phyloP scores from a whole-genome alignment of 331 rosid species.

The Rhamnella rubrinervis region DNA sequence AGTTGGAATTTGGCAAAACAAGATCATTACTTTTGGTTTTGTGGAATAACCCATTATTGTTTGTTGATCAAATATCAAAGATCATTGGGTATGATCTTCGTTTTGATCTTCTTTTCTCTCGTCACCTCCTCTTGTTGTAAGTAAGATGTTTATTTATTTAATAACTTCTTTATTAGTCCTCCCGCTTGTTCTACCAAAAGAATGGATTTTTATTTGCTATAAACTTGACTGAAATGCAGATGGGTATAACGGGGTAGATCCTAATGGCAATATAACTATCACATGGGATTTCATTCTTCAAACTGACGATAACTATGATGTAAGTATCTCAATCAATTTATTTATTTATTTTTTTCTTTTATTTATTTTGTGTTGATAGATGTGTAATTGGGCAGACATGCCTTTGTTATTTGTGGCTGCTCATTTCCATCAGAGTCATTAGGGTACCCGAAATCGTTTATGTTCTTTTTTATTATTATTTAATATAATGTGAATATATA shows the following conservation, averaged over 20 bases:
- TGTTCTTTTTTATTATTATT: too few species aligned
- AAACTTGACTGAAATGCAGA: slow-evolving; percentile 41
- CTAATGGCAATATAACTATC: slow-evolving; percentile 54
- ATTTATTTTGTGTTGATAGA: neutral
- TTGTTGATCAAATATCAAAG: slow-evolving; percentile 1
- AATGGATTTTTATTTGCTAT: neutral
- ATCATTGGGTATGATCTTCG: neutral
- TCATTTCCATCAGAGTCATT: too few species aligned
- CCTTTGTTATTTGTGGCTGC: too few species aligned
- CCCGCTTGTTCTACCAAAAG: neutral
- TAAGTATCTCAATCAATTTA: slow-evolving; percentile 12
- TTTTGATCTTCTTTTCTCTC: slow-evolving; percentile 14
- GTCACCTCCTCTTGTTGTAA: slow-evolving; percentile 27
- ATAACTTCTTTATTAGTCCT: neutral
- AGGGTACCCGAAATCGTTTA: too few species aligned
- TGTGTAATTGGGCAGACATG: too few species aligned
- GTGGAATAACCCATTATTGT: neutral
- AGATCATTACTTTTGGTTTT: neutral
- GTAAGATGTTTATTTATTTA: neutral
- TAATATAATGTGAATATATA: too few species aligned
- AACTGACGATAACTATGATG: slow-evolving; percentile 35
- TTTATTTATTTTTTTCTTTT: neutral
- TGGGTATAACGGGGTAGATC: slow-evolving; percentile 71
- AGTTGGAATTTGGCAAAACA: too few species aligned
- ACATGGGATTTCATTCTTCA: slow-evolving; percentile 60